phyloP scores from a whole-genome alignment of 2,329 filamentous ascomycete species.

The Chrysoporthe puriensis region DNA sequence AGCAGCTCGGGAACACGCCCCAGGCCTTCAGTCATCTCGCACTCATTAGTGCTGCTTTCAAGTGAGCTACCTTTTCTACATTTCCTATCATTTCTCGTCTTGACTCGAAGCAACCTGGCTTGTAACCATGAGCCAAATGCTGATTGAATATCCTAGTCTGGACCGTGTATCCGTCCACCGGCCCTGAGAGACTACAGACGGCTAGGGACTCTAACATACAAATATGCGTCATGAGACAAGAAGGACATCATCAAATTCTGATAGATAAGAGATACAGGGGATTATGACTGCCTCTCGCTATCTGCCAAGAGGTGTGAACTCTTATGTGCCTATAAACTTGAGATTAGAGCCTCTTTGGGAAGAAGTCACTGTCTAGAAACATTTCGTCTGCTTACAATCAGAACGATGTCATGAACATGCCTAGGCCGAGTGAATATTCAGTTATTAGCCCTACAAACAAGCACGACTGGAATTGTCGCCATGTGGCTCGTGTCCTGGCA shows the following conservation, averaged over 20 bases:
- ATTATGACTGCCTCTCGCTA: too few species aligned
- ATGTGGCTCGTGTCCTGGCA: background rate
- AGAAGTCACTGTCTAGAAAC: background rate
- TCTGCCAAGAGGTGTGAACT: background rate
- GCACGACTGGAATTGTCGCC: background rate
- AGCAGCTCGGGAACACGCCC: conserved; percentile 79
- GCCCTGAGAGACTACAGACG: background rate
- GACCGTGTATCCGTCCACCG: background rate
- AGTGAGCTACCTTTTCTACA: conserved; percentile 37
- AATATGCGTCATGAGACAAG: background rate
- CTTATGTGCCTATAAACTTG: background rate
- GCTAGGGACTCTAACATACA: background rate
- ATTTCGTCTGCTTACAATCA: background rate
- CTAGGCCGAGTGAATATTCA: background rate
- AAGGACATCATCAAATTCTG: background rate
- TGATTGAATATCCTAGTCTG: background rate
- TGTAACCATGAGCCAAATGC: background rate
- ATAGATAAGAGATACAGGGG: background rate
- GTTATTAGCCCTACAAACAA: background rate
- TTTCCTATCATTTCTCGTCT: background rate
- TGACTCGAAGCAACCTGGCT: background rate
- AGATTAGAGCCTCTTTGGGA: background rate
- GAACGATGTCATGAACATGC: background rate
- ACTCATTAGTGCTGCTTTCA: conserved; percentile 77
- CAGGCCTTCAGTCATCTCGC: conserved; percentile 80